A percentile compares a stretch with the other conserved stretches of the same genome.
Evolutionary conservation across 2,329 filamentous ascomycete genomes (phyloP).

Genomic region (Cryphonectria nitschkei): DNA sequence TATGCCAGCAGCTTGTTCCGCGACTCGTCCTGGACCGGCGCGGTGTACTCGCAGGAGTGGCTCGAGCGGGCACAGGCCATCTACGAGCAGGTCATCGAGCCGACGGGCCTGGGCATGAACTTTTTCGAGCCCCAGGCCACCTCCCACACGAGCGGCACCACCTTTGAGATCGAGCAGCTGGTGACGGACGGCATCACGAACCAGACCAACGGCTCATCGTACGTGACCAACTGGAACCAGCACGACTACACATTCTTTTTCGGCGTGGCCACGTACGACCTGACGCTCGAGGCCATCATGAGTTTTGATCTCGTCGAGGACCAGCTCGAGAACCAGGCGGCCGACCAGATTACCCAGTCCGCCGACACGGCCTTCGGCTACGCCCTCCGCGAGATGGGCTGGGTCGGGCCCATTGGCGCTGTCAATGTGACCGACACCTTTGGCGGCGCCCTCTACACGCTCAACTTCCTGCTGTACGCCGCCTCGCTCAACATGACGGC

Average conservation of each 20-base stretch:
- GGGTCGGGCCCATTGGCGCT: constrained; percentile 53
- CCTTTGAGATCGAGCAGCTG: constrained; percentile 50
- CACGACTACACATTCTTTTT: constrained; percentile 59
- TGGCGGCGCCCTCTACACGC: constrained; percentile 53
- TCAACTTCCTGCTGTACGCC: constrained; percentile 56
- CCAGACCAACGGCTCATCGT: constrained; percentile 38
- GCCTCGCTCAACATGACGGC: constrained; percentile 50
- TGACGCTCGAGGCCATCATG: constrained; percentile 50
- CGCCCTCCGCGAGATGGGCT: constrained; percentile 55
- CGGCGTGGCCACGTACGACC: constrained; percentile 46
- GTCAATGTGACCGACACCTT: constrained; percentile 51
- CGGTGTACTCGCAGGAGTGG: constrained; percentile 49
- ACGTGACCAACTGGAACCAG: constrained; percentile 50
- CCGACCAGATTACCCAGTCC: constrained; percentile 45
- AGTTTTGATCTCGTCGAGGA: constrained; percentile 48
- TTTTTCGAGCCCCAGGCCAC: constrained; percentile 55
- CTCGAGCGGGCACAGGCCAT: constrained; percentile 47
- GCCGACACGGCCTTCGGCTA: constrained; percentile 48
- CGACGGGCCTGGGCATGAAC: constrained; percentile 42
- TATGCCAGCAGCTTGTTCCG: constrained; percentile 48
- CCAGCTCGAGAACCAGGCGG: constrained; percentile 51
- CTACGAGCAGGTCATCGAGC: constrained; percentile 49
- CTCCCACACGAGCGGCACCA: constrained; percentile 54
- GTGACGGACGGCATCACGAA: constrained; percentile 43
- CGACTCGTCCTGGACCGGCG: constrained; percentile 46